Evolutionary conservation across 2,329 filamentous ascomycete species (phyloP).

Genomic region (Pseudocercospora fijiensis): DNA sequence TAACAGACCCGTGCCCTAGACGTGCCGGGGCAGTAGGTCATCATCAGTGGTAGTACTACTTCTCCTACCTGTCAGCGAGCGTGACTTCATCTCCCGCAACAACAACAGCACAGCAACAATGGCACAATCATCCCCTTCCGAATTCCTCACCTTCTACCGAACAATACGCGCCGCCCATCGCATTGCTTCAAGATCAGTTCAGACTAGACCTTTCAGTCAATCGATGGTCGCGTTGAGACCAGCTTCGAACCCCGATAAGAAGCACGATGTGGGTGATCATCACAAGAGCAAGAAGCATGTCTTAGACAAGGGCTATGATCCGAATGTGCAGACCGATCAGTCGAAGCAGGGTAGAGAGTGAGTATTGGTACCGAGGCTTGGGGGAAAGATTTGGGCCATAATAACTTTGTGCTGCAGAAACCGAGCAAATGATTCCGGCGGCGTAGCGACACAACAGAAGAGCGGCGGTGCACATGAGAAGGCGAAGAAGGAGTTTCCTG

Average conservation of each 20-base stretch:
- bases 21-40: neutral
- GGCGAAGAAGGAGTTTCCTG: constrained; percentile 50
- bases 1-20: neutral
- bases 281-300: constrained; percentile 27
- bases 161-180: constrained; percentile 5
- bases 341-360: constrained; percentile 25
- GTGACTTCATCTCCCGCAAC: neutral
- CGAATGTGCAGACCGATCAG: constrained; percentile 28
- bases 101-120: constrained; percentile 26
- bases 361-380: constrained; percentile 10
- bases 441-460: constrained; percentile 42
- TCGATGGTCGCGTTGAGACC: constrained; percentile 4
- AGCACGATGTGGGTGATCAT: constrained; percentile 22
- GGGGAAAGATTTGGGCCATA: neutral
- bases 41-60: neutral
- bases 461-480: constrained; percentile 38
- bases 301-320: constrained; percentile 30
- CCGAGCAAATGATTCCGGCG: constrained; percentile 39
- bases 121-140: constrained; percentile 39
- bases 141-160: constrained; percentile 44
- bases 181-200: neutral
- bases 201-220: constrained; percentile 16
- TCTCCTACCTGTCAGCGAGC: neutral
- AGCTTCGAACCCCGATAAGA: constrained; percentile 22
- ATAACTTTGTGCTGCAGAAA: constrained; percentile 26